Base-by-base conservation (phyloP, 2,329 filamentous ascomycete species). In the Colletotrichum echinochloae region DNA sequence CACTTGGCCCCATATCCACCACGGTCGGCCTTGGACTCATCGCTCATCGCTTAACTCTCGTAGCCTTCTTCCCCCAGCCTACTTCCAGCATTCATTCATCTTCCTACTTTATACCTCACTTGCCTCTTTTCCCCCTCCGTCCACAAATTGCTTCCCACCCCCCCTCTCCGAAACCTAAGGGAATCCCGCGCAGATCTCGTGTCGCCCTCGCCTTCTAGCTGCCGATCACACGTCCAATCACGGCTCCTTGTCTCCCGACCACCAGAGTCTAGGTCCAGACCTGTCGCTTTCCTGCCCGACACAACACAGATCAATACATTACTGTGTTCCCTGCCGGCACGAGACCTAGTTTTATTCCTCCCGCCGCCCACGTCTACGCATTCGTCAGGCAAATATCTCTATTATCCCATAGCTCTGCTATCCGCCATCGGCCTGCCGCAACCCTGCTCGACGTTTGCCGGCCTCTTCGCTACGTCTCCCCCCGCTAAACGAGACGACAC, bases 131-230 rank as follows among this genome's bases (percentile, higher is more conserved):
- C 9, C 18, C 60, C 59, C 59, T 54, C 39, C 55, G 55, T 51
- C 65, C 49, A 55, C 54, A 67, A 62, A 37, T 49, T 23, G 26
- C 26, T n/a, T n/a, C n/a, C n/a, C n/a, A n/a, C n/a, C n/a, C 51
- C 20, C 14, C 37, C 46, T 12, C 26, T 37, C 30, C 20, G 35
- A 66, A 35, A 44, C 37, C 44, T 62, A 44, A 62, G 33, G 35
- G 63, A 18, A 26, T 70, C 67, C 67, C 64, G 51, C 57, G 67
- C 57, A 70, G 64, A 70, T 70, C 67, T 62, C 64, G 37, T 48
- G 37, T 56, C 55, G 41, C 41, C 59, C 33, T 56, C 55, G 41
- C 49, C 55, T 51, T 41, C 49, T 70, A 70, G 67, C 41, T 49
- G 67, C 57, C 57, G 64, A 70, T 70, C 67, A 59, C 56, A 61